Evolutionary conservation across 768 basidiomycete genomes (phyloP), one percentile per base, ranked within the genome.

Genomic region (Baorangia bicolor): DNA sequence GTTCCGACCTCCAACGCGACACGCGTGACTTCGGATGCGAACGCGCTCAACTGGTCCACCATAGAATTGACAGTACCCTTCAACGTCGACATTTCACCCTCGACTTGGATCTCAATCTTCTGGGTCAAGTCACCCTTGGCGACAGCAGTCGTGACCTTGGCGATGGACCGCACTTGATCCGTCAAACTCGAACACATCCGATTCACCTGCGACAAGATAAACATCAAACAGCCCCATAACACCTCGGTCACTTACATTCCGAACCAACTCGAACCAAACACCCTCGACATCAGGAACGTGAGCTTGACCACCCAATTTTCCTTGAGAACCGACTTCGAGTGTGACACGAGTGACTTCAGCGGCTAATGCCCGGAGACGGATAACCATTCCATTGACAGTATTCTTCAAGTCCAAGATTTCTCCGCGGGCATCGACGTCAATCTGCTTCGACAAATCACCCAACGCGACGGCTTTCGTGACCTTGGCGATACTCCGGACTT

Each of bases 1-100:
- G 93, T 94, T 23, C 93, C 93, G 64, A 94, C 92, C 63, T 94
- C 92, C 68, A 91, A 73, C 2, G 93, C 92, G 45, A 96, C 88
- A 59, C 90, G 79, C 6, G 86, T 90, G 28, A 90, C 84, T 59
- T 94, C 92, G 3, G 82, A 84, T 14, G 92, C 90, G 67, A 95
- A 95, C 5, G 88, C 90, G 62, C 88, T 86, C 60, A 95, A 72
- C 53, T 90, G 89, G 69, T 92, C 92, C 69, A 95, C 92, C 94
- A 97, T 97, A n/a, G 87, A 88, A 65, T 95, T 95, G 60, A 93
- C 90, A 12, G 90, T 92, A 21, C 81, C 76, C 68, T 90, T 91
- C 72, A 92, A 78, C 16, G 88, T 88, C 16, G 81, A 81, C 86
- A 96, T 95, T 66, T 96, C 94, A 46, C 86, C 86, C 64, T 91